These are phyloP conservation scores for Noccaea bulbosa DNA, from an alignment of 345 rosid species.

Conservation along the genomic window DNA sequence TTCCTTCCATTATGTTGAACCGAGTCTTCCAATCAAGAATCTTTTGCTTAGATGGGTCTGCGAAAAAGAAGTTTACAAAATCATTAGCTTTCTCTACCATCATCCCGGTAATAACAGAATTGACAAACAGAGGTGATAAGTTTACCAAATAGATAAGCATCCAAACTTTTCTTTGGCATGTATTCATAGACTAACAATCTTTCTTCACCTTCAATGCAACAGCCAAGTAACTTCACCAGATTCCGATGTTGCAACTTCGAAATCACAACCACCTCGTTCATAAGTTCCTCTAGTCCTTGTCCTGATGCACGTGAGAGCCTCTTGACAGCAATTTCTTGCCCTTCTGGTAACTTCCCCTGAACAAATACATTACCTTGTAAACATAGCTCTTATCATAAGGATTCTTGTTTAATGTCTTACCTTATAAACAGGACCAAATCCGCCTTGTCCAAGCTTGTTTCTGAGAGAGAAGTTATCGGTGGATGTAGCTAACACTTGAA, in stretches of 20 bases:
- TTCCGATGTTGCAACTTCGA: conserved; percentile 69
- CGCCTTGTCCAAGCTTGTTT: conserved; percentile 59
- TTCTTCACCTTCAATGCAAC: conserved; percentile 63
- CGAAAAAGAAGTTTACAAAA: background rate
- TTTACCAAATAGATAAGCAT: conserved; percentile 51
- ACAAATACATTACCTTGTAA: background rate
- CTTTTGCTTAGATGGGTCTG: conserved; percentile 41
- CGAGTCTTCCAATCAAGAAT: conserved; percentile 50
- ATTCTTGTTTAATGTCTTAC: conserved; percentile 39
- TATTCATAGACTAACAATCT: conserved; percentile 63
- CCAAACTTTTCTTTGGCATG: conserved; percentile 52
- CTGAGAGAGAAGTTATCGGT: conserved; percentile 43
- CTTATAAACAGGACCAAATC: conserved; percentile 57
- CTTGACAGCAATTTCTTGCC: conserved; percentile 63
- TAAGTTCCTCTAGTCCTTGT: conserved; percentile 65
- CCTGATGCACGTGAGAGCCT: conserved; percentile 58
- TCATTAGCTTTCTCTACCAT: background rate
- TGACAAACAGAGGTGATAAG: conserved; percentile 8
- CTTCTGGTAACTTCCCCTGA: conserved; percentile 56
- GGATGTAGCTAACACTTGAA: conserved; percentile 53
- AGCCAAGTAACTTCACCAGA: conserved; percentile 64
- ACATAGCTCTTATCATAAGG: conserved; percentile 10
- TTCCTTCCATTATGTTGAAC: conserved; percentile 53
- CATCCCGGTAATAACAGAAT: background rate
- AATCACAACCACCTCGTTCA: conserved; percentile 62